Conservation (phyloP, 176 grass and related monocot species). For the Carex scoparia region DNA sequence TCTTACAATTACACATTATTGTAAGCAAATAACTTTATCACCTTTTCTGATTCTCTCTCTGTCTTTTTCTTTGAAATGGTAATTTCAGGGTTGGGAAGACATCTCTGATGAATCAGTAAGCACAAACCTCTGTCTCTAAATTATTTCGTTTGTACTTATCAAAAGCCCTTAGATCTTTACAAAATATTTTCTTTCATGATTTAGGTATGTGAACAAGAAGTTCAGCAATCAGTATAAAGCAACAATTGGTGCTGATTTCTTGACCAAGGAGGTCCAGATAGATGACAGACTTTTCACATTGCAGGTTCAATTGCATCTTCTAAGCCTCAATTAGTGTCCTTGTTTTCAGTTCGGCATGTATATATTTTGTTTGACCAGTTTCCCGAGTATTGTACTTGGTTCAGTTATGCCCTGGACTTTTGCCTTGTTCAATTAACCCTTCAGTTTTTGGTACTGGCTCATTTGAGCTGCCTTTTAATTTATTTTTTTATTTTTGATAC, state of each 20-base stretch:
- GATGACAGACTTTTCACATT: constrained; percentile 85
- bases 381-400: background rate
- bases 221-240: constrained; percentile 98
- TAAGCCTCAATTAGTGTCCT: background rate
- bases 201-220: constrained; percentile 88
- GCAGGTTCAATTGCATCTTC: constrained; percentile 42
- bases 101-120: constrained; percentile 95
- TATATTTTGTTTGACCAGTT: background rate
- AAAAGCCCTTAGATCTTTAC: background rate
- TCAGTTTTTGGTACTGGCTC: background rate
- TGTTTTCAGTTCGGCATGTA: background rate
- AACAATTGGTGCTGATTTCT: constrained; percentile 84
- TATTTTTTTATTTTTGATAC: background rate
- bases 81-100: constrained; percentile 84
- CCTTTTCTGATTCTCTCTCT: constrained; percentile 7
- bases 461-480: background rate
- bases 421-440: background rate
- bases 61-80: background rate
- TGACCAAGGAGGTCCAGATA: constrained; percentile 93
- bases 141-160: background rate
- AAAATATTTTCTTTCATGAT: background rate
- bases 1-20: background rate
- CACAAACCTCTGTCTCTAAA: background rate
- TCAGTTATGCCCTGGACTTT: background rate
- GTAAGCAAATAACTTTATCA: background rate